phyloP scores from a whole-genome alignment of 148 eudicot species.

The Vaccinium vitisidaea region DNA sequence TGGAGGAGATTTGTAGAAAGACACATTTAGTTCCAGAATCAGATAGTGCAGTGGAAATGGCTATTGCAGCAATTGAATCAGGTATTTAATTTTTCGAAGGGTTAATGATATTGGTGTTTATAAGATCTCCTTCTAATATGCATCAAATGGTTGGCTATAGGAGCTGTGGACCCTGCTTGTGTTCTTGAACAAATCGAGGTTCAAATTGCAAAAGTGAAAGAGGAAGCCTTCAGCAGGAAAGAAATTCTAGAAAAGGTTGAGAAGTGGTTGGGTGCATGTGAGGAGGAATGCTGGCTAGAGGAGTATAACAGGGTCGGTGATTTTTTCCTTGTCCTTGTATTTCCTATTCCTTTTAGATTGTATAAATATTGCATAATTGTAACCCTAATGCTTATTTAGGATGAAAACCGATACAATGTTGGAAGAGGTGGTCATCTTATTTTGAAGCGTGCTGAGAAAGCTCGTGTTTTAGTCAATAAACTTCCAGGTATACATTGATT shows the following conservation, averaged over 20 bases:
- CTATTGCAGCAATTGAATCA: conserved; percentile 71
- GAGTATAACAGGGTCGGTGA: conserved; percentile 74
- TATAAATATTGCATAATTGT: conserved; percentile 2
- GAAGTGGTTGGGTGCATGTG: conserved; percentile 91
- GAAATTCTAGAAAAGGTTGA: conserved; percentile 90
- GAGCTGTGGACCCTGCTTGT: conserved; percentile 71
- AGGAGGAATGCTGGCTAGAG: conserved; percentile 97
- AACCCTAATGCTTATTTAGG: conserved; percentile 44
- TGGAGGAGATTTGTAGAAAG: conserved; percentile 78
- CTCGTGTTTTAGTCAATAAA: conserved; percentile 75
- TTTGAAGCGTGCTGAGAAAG: conserved; percentile 98
- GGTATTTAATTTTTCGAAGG: conserved; percentile 37
- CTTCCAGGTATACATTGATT: conserved; percentile 68
- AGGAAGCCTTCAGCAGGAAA: conserved; percentile 88
- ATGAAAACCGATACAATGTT: conserved; percentile 91
- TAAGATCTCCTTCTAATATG: neutral
- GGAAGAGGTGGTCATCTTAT: conserved; percentile 93
- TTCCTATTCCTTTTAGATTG: neutral
- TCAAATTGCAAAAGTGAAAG: conserved; percentile 72
- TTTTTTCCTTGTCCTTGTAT: conserved; percentile 14
- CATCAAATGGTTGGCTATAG: conserved; percentile 31
- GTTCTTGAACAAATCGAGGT: conserved; percentile 83
- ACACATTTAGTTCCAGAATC: conserved; percentile 69
- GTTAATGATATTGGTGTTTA: neutral
- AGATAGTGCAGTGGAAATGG: conserved; percentile 49